Evolutionary conservation across 495 filamentous ascomycete species (phyloP).

Genomic region (Penicillium dipodomyicola): DNA sequence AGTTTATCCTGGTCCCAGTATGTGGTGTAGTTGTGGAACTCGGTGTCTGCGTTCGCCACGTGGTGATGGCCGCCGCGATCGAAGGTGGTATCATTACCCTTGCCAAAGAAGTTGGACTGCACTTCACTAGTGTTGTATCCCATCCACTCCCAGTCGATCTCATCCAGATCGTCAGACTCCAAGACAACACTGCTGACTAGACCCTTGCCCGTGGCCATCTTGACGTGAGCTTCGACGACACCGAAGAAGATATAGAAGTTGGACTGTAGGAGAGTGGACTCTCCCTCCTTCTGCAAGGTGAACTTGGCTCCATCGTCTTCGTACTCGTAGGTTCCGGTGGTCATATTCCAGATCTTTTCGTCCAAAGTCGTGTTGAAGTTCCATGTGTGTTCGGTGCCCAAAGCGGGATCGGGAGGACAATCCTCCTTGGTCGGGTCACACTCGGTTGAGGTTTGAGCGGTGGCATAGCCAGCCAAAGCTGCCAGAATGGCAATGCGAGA

Average conservation of each 20-base stretch:
- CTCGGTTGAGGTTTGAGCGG: slow-evolving; percentile 49
- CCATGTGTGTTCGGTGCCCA: slow-evolving; percentile 60
- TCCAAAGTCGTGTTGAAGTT: slow-evolving; percentile 59
- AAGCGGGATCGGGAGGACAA: slow-evolving; percentile 66
- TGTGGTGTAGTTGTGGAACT: slow-evolving; percentile 85
- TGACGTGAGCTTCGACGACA: slow-evolving; percentile 67
- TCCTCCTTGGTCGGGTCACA: slow-evolving; percentile 65
- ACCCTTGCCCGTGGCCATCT: slow-evolving; percentile 67
- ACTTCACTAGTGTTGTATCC: slow-evolving; percentile 58
- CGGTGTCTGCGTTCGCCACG: slow-evolving; percentile 56
- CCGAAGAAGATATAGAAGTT: slow-evolving; percentile 87
- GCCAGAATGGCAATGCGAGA: slow-evolving; percentile 25
- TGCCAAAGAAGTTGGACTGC: slow-evolving; percentile 92
- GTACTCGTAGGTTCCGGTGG: slow-evolving; percentile 55
- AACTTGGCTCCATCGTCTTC: slow-evolving; percentile 62
- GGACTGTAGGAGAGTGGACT: slow-evolving; percentile 69
- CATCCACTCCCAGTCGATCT: slow-evolving; percentile 82
- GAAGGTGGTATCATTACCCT: slow-evolving; percentile 71
- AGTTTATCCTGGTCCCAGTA: slow-evolving; percentile 78
- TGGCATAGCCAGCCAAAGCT: slow-evolving; percentile 28
- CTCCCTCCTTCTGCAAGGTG: slow-evolving; percentile 61
- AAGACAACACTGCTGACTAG: slow-evolving; percentile 84
- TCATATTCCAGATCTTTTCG: slow-evolving; percentile 60
- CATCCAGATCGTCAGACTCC: slow-evolving; percentile 87
- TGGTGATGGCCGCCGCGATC: slow-evolving; percentile 67